Conservation (phyloP, 2,329 filamentous ascomycete genomes). For the Talaromyces sp. region DNA sequence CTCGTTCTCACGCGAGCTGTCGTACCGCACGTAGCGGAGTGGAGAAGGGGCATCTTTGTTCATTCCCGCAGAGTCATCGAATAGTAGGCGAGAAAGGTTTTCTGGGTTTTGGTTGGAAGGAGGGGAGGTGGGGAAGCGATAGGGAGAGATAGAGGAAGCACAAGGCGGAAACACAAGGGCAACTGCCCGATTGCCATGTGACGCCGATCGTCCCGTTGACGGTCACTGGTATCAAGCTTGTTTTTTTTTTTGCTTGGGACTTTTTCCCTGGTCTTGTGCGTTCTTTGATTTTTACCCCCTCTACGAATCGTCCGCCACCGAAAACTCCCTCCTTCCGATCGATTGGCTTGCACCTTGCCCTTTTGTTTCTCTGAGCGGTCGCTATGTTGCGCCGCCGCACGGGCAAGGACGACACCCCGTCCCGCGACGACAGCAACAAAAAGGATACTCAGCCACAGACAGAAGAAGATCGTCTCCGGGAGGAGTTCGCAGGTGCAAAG, state of each 20-base stretch:
- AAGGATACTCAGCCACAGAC: constrained; percentile 11
- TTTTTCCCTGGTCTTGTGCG: constrained; percentile 8
- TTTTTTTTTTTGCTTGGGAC: constrained; percentile 10
- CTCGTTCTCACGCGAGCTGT: constrained; percentile 59
- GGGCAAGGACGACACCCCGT: constrained; percentile 37
- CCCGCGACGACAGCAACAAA: constrained; percentile 21
- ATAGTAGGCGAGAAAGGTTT: background rate
- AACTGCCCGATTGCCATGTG: constrained; percentile 25
- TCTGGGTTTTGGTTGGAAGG: constrained; percentile 1
- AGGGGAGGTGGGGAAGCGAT: constrained; percentile 1
- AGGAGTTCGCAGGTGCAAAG: constrained; percentile 21
- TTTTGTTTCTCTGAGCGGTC: constrained; percentile 18
- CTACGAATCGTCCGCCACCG: background rate
- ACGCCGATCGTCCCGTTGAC: constrained; percentile 25
- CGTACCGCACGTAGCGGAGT: constrained; percentile 63
- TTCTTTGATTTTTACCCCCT: background rate
- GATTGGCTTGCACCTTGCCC: constrained; percentile 7
- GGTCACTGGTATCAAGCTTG: background rate
- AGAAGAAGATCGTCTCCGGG: constrained; percentile 23
- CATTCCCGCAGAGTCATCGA: constrained; percentile 31
- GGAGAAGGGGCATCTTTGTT: constrained; percentile 46
- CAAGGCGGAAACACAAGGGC: constrained; percentile 15
- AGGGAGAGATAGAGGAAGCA: constrained; percentile 5
- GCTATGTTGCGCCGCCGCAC: constrained; percentile 47
- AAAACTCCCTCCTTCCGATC: constrained; percentile 1